Conservation (phyloP, 306 rosid species). For the Carpinus viminea region DNA sequence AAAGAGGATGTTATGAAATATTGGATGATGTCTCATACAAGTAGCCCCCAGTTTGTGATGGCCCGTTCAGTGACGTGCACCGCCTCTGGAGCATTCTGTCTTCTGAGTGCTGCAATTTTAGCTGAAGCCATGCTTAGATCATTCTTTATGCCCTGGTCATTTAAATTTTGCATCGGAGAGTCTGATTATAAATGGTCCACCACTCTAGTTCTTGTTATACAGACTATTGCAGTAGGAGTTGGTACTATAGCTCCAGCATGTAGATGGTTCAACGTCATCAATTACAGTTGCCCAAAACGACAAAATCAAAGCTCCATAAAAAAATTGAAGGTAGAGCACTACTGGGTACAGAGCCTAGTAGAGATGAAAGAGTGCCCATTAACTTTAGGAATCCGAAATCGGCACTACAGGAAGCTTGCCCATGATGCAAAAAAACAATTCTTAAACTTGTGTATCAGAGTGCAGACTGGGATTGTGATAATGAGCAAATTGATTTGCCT, state of each 20-base stretch:
- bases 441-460: conserved; percentile 48
- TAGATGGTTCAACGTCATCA: conserved; percentile 72
- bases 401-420: conserved; percentile 47
- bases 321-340: conserved; percentile 55
- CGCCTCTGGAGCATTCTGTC: conserved; percentile 84
- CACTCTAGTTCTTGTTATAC: conserved; percentile 57
- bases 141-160: conserved; percentile 54
- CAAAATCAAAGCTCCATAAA: conserved; percentile 26
- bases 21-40: conserved; percentile 91
- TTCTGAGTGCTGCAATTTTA: conserved; percentile 58
- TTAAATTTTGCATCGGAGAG: conserved; percentile 61
- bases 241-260: conserved; percentile 81
- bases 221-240: conserved; percentile 59
- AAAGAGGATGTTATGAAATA: conserved; percentile 47
- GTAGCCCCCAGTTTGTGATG: conserved; percentile 82
- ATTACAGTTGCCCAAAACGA: conserved; percentile 53
- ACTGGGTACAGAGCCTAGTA: conserved; percentile 59
- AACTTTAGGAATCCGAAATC: conserved; percentile 35
- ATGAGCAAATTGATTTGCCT: conserved; percentile 53
- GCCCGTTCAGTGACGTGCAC: conserved; percentile 85
- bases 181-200: conserved; percentile 82
- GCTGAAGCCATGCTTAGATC: conserved; percentile 62
- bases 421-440: conserved; percentile 45
- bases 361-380: conserved; percentile 56
- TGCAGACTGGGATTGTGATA: conserved; percentile 63